These are phyloP conservation scores for Aphanomyces cochlioides DNA, from an alignment of 352 stramenopile species.

Conservation along the genomic window DNA sequence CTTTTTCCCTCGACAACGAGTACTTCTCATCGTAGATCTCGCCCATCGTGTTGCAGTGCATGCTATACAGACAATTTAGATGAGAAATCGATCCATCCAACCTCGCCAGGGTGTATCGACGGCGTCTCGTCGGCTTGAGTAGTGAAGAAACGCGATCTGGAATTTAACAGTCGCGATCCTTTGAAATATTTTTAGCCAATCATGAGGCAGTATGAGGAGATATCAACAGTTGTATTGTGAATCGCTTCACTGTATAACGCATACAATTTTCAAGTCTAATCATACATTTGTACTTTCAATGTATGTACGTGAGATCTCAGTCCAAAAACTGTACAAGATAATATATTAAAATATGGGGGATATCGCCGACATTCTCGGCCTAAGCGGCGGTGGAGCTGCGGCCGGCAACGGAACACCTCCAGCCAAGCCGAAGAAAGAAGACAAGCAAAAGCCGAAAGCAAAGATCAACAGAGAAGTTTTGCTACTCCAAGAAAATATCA, in stretches of 20 bases:
- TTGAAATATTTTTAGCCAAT: constrained; percentile 2
- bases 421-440: constrained; percentile 35
- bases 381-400: constrained; percentile 35
- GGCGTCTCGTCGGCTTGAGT: background rate
- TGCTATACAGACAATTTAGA: background rate
- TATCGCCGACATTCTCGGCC: constrained; percentile 65
- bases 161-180: constrained; percentile 29
- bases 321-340: constrained; percentile 23
- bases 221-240: background rate
- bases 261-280: background rate
- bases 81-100: background rate
- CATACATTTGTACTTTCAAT: constrained; percentile 1
- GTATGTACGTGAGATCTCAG: background rate
- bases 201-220: background rate
- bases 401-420: background rate
- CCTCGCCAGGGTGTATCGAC: background rate
- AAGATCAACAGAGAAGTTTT: constrained; percentile 31
- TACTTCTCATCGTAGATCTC: background rate
- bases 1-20: background rate
- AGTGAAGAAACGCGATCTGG: constrained; percentile 21
- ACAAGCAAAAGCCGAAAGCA: constrained; percentile 50
- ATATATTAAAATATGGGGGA: constrained; percentile 51
- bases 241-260: no score
- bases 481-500: constrained; percentile 29
- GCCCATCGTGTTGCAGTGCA: background rate